Conservation (phyloP, 1,139 yeast genomes). For the Yamadazyma spencermartinsiae region DNA sequence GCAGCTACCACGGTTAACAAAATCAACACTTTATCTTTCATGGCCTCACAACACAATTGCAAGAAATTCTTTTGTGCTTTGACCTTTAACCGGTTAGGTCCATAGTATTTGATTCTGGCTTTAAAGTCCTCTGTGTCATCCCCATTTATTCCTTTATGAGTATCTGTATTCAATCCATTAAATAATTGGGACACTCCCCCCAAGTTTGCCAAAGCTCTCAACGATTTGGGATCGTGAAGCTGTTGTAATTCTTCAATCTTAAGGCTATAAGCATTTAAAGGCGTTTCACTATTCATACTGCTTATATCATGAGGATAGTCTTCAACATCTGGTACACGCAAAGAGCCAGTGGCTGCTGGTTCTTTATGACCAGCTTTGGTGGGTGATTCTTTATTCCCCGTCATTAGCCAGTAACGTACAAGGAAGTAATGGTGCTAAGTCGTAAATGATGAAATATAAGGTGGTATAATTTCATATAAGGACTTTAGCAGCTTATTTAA, state of each 20-base stretch:
- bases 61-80: constrained; percentile 67
- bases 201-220: constrained; percentile 34
- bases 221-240: constrained; percentile 57
- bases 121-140: constrained; percentile 26
- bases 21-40: constrained; percentile 88
- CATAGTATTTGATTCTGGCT: constrained; percentile 52
- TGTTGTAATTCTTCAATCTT: constrained; percentile 33
- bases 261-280: constrained; percentile 13
- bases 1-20: constrained; percentile 83
- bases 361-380: neutral
- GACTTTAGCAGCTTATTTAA: too few species aligned
- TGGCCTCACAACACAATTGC: constrained; percentile 72
- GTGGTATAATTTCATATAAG: too few species aligned
- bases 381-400: neutral
- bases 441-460: too few species aligned
- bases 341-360: neutral
- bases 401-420: neutral
- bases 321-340: constrained; percentile 4
- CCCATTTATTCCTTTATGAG: constrained; percentile 43
- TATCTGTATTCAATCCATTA: constrained; percentile 38
- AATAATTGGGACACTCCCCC: constrained; percentile 43
- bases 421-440: too few species aligned
- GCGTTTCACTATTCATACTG: constrained; percentile 17
- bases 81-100: constrained; percentile 71
- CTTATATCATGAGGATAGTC: constrained; percentile 12